Conservation (phyloP, 2,329 filamentous ascomycete genomes). For the Neocucurbitaria cava region DNA sequence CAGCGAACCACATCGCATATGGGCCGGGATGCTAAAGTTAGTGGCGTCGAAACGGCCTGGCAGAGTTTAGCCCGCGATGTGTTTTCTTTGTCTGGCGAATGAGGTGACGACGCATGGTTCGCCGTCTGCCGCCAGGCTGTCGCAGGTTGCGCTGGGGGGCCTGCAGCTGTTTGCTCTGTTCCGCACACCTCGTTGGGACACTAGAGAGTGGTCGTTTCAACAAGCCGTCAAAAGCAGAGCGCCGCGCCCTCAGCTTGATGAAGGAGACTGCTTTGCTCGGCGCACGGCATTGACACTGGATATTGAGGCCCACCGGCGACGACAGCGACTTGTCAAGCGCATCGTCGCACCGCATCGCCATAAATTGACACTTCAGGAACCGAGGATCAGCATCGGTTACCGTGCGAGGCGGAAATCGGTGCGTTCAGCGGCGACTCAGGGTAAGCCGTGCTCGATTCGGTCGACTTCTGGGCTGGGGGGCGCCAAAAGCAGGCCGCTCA, state of each 20-base stretch:
- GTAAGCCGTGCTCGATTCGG: slow-evolving; percentile 9
- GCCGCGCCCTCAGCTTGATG: slow-evolving; percentile 18
- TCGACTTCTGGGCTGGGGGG: slow-evolving; percentile 3
- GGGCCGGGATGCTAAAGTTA: slow-evolving; percentile 5
- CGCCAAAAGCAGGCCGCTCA: slow-evolving; percentile 12
- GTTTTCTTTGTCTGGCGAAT: slow-evolving; percentile 27
- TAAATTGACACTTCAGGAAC: slow-evolving; percentile 3
- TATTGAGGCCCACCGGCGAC: neutral
- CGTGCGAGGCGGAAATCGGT: slow-evolving; percentile 8
- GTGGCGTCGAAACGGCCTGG: slow-evolving; percentile 14
- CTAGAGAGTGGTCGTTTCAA: slow-evolving; percentile 31
- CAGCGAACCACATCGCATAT: slow-evolving; percentile 25
- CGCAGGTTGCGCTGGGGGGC: slow-evolving; percentile 30
- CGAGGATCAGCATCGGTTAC: slow-evolving; percentile 7
- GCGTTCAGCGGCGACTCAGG: slow-evolving; percentile 7
- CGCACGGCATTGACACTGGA: slow-evolving; percentile 23
- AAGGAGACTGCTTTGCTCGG: slow-evolving; percentile 7
- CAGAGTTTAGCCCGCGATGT: slow-evolving; percentile 23
- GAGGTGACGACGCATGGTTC: slow-evolving; percentile 7
- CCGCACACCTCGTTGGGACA: slow-evolving; percentile 18
- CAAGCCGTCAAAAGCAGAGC: slow-evolving; percentile 8
- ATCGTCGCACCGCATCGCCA: slow-evolving; percentile 4
- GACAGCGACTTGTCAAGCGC: neutral
- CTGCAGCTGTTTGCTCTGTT: slow-evolving; percentile 18
- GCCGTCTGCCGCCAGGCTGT: slow-evolving; percentile 29